Base-by-base conservation (phyloP, 2,329 filamentous ascomycete genomes). In the Cladophialophora bantiana region DNA sequence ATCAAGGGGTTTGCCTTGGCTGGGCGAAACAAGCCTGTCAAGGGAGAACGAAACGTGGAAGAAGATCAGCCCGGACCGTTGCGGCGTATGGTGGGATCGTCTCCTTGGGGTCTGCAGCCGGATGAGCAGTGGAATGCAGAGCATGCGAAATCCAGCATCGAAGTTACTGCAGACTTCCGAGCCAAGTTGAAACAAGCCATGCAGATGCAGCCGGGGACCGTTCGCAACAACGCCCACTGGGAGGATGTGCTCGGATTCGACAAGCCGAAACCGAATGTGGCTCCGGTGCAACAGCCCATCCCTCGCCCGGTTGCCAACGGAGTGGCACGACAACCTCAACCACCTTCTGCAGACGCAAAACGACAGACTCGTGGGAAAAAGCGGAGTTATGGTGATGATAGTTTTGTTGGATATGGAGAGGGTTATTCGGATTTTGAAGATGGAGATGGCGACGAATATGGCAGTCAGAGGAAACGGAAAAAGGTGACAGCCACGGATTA, bases 101-200 rank as follows among this genome's bases (percentile, higher is more conserved):
- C 67, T 74, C 79, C 62, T 70, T 83, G 70, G 80, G 79, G n/a
- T 10, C 73, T 80, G 71, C 82, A 81, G 79, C 80, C 82, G 4
- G 81, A 83, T 59, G 81, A 83, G 68, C 82, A 83, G 74, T 84
- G 82, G 81, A 77, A 82, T 50, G 82, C 80, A 60, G 80, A 83
- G 70, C 83, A 83, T 68, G 80, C 82, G 6, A 74, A 75, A 61
- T 79, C 80, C 50, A 83, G 82, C 52, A 81, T 84, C 56, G 79
- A 79, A 68, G 74, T 81, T 40, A 76, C 80, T 32, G 76, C 80
- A 48, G 76, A 80, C 45, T 67, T 74, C 32, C 76, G 80, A 61
- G 79, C 78, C 7, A 77, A 78, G 40, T 71, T 84, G 53, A 76
- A 80, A 40, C 76, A 77, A 60, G 82, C 82, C 7, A 80, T 83